These are phyloP conservation scores for Neotropicomus parvogracilis DNA, from an alignment of 1,284 basidiomycete genomes.

Conservation along the genomic window DNA sequence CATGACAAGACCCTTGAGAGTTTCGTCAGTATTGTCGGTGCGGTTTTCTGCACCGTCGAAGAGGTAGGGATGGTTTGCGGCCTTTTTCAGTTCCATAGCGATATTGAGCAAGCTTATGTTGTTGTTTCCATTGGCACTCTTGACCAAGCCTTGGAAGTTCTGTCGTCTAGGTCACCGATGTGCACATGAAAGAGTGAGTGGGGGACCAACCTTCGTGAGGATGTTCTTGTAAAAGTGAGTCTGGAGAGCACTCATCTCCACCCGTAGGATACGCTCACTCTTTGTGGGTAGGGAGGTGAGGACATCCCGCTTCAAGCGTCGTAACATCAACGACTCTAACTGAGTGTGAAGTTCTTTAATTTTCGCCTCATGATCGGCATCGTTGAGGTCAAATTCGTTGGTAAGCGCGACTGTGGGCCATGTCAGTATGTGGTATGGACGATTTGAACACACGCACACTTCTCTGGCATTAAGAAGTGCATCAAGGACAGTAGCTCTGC, in stretches of 20 bases:
- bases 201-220: slow-evolving; percentile 74
- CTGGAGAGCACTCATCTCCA: slow-evolving; percentile 97
- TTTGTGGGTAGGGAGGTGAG: slow-evolving; percentile 96
- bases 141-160: slow-evolving; percentile 92
- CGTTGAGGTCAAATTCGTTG: slow-evolving; percentile 93
- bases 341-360: slow-evolving; percentile 95
- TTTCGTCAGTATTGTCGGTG: slow-evolving; percentile 77
- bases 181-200: not conserved
- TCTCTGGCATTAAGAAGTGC: slow-evolving; percentile 99
- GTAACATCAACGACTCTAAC: slow-evolving; percentile 91
- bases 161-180: slow-evolving; percentile 32
- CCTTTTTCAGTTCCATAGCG: slow-evolving; percentile 96
- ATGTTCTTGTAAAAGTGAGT: slow-evolving; percentile 99
- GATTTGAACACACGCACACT: slow-evolving; percentile 59
- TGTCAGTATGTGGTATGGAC: slow-evolving; percentile 12
- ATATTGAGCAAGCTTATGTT: slow-evolving; percentile 94
- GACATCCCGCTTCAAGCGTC: slow-evolving; percentile 96
- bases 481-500: slow-evolving; percentile 92
- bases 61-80: slow-evolving; percentile 96
- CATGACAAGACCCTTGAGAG: slow-evolving; percentile 94
- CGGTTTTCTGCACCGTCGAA: slow-evolving; percentile 93
- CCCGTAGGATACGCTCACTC: slow-evolving; percentile 95
- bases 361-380: slow-evolving; percentile 90
- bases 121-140: slow-evolving; percentile 79
- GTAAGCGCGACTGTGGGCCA: slow-evolving; percentile 63